Evolutionary conservation across 176 grass and related monocot genomes (phyloP).

Genomic region (Rhynchospora tenuis): DNA sequence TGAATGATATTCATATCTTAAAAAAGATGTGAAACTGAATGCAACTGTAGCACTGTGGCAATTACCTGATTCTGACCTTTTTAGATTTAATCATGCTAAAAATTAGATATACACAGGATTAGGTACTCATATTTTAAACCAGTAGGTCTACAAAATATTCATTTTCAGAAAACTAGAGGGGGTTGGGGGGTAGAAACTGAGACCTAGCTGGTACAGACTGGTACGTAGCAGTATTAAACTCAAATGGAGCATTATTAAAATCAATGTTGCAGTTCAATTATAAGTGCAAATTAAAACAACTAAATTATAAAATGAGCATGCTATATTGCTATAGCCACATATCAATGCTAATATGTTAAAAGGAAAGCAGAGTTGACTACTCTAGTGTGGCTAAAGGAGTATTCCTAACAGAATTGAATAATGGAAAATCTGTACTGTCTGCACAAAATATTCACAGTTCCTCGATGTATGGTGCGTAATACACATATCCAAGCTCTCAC

Average conservation of each 20-base stretch:
- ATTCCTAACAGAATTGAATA: not conserved
- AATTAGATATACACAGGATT: not conserved
- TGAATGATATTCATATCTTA: constrained; percentile 4
- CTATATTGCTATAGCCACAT: not conserved
- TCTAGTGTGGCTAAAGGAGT: not conserved
- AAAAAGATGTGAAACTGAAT: not conserved
- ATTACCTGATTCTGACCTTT: not conserved
- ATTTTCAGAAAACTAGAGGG: not conserved
- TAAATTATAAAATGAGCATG: not conserved
- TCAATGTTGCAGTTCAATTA: not conserved
- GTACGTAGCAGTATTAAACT: not conserved
- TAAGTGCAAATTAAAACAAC: not conserved
- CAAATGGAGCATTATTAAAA: not conserved
- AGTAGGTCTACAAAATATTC: not conserved
- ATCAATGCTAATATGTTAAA: not conserved
- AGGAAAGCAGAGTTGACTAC: not conserved
- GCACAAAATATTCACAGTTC: not conserved
- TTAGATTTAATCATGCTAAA: not conserved
- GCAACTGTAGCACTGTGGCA: not conserved
- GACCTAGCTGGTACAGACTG: not conserved
- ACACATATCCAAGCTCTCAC: not conserved
- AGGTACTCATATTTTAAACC: not conserved
- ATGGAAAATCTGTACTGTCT: not conserved
- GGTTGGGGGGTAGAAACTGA: not conserved
- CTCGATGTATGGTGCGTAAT: not conserved